Evolutionary conservation across 768 basidiomycete species (phyloP).

Genomic region (Imleria badia): DNA sequence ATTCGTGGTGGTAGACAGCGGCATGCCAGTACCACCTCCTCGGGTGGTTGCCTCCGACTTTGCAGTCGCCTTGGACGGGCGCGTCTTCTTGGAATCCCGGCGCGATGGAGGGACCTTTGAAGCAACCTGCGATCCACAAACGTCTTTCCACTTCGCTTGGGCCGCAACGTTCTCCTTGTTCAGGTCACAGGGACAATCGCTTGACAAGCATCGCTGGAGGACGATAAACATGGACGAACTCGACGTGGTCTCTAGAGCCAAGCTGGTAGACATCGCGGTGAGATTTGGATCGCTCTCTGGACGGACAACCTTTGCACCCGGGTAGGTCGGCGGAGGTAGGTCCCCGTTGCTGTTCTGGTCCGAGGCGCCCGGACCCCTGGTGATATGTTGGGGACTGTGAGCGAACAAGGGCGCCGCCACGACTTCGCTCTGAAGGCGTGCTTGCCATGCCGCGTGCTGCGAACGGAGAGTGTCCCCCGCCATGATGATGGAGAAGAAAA

Average conservation of each 20-base stretch:
- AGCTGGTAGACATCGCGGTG: neutral
- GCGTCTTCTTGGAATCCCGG: neutral
- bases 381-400: neutral
- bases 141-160: neutral
- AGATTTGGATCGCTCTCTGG: neutral
- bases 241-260: neutral
- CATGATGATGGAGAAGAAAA: conserved; percentile 5
- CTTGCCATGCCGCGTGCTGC: conserved; percentile 12
- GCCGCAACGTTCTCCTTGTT: neutral
- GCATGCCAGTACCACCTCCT: neutral
- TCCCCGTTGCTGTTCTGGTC: neutral
- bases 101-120: neutral
- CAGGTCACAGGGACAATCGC: conserved; percentile 15
- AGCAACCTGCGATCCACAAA: neutral
- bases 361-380: neutral
- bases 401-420: neutral
- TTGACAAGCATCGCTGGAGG: conserved; percentile 8
- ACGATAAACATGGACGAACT: conserved; percentile 7
- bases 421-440: conserved; percentile 12
- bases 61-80: neutral
- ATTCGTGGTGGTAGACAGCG: neutral
- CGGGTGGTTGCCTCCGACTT: neutral
- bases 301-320: neutral
- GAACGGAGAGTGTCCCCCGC: conserved; percentile 16
- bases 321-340: neutral